phyloP scores from a whole-genome alignment of 1,139 yeast species.

The Protomyces arabidopsidicola region DNA sequence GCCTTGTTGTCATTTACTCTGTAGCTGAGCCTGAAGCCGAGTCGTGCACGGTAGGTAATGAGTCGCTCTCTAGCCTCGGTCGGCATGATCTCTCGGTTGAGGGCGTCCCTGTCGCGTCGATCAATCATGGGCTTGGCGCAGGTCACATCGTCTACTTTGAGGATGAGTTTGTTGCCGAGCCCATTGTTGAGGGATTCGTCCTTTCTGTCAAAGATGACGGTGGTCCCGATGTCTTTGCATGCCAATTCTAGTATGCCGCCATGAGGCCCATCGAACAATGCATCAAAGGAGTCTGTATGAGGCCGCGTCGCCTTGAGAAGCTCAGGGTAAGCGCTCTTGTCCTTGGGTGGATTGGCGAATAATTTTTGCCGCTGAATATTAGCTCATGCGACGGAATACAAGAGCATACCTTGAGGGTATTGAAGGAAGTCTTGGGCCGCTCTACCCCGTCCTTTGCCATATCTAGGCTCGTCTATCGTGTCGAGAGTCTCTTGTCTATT shows the following conservation, averaged over 20 bases:
- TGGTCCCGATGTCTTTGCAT: conserved; percentile 81
- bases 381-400: neutral
- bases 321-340: conserved; percentile 73
- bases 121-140: conserved; percentile 77
- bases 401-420: conserved; percentile 8
- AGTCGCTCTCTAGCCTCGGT: conserved; percentile 73
- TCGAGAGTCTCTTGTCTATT: neutral
- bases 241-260: conserved; percentile 85
- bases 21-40: conserved; percentile 76
- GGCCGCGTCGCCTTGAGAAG: conserved; percentile 87
- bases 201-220: conserved; percentile 75
- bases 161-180: conserved; percentile 62
- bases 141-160: conserved; percentile 81
- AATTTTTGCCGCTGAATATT: conserved; percentile 84
- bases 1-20: conserved; percentile 82
- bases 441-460: neutral
- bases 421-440: conserved; percentile 22
- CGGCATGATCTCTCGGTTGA: conserved; percentile 80
- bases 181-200: conserved; percentile 49
- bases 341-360: conserved; percentile 84
- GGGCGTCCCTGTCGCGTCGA: conserved; percentile 67
- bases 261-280: conserved; percentile 58
- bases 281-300: conserved; percentile 93
- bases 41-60: conserved; percentile 65
- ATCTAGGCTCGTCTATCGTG: neutral